Evolutionary conservation across 108 stramenopile species (phyloP).

Genomic region (Skeletonema costatum): DNA sequence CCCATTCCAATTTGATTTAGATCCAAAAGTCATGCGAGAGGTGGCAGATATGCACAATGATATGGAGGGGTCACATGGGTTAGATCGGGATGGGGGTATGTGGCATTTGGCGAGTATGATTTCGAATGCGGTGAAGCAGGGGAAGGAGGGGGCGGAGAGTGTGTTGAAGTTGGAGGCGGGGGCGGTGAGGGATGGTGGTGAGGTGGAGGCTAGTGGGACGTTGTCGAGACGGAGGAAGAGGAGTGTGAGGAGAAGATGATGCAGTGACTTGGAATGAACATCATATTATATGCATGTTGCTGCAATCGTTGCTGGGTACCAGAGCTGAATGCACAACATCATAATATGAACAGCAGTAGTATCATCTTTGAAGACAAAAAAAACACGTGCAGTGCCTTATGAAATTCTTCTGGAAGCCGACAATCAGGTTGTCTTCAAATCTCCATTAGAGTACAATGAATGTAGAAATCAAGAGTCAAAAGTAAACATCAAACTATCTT

Average conservation of each 20-base stretch:
- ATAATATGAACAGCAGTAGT: too few species aligned
- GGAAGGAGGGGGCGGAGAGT: constrained; percentile 58
- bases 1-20: constrained; percentile 76
- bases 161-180: constrained; percentile 76
- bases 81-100: constrained; percentile 90
- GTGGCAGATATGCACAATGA: constrained; percentile 71
- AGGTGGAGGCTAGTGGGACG: constrained; percentile 4
- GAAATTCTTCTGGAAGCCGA: not conserved
- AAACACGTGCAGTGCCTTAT: not conserved
- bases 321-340: too few species aligned
- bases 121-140: constrained; percentile 64
- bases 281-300: too few species aligned
- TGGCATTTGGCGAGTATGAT: constrained; percentile 86
- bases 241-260: constrained; percentile 3
- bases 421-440: not conserved
- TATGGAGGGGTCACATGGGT: constrained; percentile 57
- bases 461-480: not conserved
- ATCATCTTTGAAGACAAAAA: not conserved
- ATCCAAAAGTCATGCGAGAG: constrained; percentile 83
- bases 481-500: not conserved
- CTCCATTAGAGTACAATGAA: not conserved
- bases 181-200: constrained; percentile 25
- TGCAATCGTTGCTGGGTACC: too few species aligned
- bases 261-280: too few species aligned
- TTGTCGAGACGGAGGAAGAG: constrained; percentile 28